Percentiles rank a stretch among this genome's conserved stretches.
phyloP scores from a whole-genome alignment of 768 basidiomycete species.

The Trametes cingulata region DNA sequence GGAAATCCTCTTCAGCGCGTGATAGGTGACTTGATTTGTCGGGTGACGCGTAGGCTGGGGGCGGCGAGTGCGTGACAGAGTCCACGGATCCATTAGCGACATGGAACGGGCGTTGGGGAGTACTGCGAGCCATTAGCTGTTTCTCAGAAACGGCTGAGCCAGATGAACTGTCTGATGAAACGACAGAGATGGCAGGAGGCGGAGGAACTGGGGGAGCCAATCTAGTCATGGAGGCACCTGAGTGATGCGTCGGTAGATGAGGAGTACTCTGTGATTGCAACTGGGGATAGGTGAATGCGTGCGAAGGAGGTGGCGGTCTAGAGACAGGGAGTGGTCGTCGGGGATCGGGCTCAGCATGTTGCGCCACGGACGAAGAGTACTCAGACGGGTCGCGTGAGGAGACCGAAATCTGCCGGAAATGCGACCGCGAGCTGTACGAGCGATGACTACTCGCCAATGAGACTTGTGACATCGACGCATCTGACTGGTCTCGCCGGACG shows the following conservation, averaged over 20 bases:
- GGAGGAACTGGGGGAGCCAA: conserved; percentile 12
- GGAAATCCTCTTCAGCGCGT: conserved; percentile 19
- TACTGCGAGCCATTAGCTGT: conserved; percentile 32
- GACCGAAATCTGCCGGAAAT: conserved; percentile 15
- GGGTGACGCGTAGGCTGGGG: conserved; percentile 45
- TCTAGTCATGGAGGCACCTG: conserved; percentile 7
- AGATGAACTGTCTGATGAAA: conserved; percentile 19
- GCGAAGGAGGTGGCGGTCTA: conserved; percentile 11
- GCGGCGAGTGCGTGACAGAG: conserved; percentile 39
- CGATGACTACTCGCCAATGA: conserved; percentile 19
- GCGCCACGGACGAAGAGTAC: conserved; percentile 2
- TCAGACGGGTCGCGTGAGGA: conserved; percentile 17
- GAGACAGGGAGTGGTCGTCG: conserved; percentile 8
- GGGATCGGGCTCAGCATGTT: not conserved
- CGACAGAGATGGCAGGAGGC: conserved; percentile 14
- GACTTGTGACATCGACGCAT: conserved; percentile 22
- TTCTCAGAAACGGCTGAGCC: conserved; percentile 20
- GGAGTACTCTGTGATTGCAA: conserved; percentile 18
- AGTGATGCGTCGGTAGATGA: conserved; percentile 14
- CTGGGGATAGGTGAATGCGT: conserved; percentile 18
- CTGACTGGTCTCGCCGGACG: conserved; percentile 20
- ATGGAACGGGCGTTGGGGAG: conserved; percentile 44
- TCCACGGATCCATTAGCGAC: conserved; percentile 41
- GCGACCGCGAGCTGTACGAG: conserved; percentile 14
- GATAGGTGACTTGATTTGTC: conserved; percentile 17